Evolutionary conservation across 306 rosid species (phyloP), one percentile per base, ranked within the genome.

Genomic region (Boehmeria nivea): DNA sequence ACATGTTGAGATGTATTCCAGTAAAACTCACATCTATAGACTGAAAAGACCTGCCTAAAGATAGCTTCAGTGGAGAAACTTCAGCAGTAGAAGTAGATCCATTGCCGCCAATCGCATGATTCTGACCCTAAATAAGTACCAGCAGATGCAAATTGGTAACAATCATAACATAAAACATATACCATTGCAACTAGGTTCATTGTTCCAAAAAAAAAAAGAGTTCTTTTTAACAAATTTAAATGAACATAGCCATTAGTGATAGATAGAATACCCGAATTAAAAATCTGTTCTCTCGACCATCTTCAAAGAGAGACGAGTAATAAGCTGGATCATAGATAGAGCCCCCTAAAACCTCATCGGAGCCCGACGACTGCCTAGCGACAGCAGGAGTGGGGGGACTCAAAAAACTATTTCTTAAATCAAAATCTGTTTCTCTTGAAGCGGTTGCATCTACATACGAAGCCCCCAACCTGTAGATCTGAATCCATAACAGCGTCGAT

Each of bases 401-500:
- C 83, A 90, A 59, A 76, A 90, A 90, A 75, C 91, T 84, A 80
- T 63, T 78, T 69, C 98, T 76, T 21, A 84, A 39, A 72, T 87
- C 95, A 63, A 45, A 72, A 68, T 89, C 95, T n/a, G n/a, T n/a
- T 57, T 70, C 78, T 63, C 83, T 76, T 44, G 86, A 68, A 69
- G 60, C 56, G 53, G 76, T 24, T 55, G 82, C 44, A 54, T 87
- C 88, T 45, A 74, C 59, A 55, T 67, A 59, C 48, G 97, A 75
- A 60, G 83, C 87, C 16, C 98, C 98, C 82, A 84, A 52, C 77
- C 98, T 82, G 77, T 90, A 90, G 60, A 90, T 90, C 82, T 87
- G 98, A 74, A 90, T 84, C 98, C 98, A 90, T 43, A 90, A 70
- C 36, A 90, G 64, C 2, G 95, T 75, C 64, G 98, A 90, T 5